Conservation (phyloP, 345 rosid genomes). For the Camelina hispida region DNA sequence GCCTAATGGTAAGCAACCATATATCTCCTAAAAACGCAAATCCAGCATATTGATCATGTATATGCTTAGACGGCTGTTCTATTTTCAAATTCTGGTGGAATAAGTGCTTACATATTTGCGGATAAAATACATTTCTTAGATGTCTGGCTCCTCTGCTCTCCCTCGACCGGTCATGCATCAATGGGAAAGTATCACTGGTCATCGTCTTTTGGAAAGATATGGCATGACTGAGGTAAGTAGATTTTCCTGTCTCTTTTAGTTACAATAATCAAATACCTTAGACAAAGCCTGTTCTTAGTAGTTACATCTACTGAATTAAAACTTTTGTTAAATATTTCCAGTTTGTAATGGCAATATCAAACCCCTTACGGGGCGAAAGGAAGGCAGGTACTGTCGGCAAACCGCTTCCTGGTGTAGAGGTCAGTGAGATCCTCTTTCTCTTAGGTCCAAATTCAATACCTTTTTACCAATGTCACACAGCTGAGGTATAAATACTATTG, state of each 20-base stretch:
- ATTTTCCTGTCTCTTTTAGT: slow-evolving; percentile 14
- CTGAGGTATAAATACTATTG: not conserved
- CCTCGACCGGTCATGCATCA: slow-evolving; percentile 92
- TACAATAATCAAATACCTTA: slow-evolving; percentile 11
- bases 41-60: slow-evolving; percentile 1
- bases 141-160: slow-evolving; percentile 98
- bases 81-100: slow-evolving; percentile 16
- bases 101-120: slow-evolving; percentile 9
- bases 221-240: slow-evolving; percentile 94
- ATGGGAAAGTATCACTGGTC: slow-evolving; percentile 97
- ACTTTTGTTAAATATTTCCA: slow-evolving; percentile 41
- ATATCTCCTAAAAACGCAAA: not conserved
- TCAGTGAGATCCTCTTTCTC: slow-evolving; percentile 41
- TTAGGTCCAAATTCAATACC: slow-evolving; percentile 12
- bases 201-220: slow-evolving; percentile 92
- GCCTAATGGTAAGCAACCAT: slow-evolving; percentile 71
- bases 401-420: slow-evolving; percentile 97
- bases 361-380: slow-evolving; percentile 75
- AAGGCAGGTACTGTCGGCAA: slow-evolving; percentile 97
- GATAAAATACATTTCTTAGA: slow-evolving; percentile 50
- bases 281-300: slow-evolving; percentile 8
- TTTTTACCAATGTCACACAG: slow-evolving; percentile 7
- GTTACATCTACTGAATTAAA: not conserved
- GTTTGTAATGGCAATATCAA: slow-evolving; percentile 97
- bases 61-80: not conserved